Base-by-base conservation (phyloP, 345 rosid genomes). In the Melaleuca quinquenervia region DNA sequence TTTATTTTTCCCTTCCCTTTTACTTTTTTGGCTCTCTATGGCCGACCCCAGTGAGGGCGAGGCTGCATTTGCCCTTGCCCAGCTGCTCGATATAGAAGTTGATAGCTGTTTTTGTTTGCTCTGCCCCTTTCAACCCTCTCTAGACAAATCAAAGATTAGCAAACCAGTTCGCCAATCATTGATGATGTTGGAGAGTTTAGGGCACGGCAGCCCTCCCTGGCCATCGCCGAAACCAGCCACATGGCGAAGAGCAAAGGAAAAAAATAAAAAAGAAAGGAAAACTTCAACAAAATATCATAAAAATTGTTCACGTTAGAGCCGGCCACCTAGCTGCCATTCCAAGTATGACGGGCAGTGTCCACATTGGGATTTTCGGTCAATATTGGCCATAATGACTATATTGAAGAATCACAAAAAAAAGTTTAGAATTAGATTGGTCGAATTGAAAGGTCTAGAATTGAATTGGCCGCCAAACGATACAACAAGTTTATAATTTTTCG, bases 261-360 rank as follows among this genome's bases (percentile, higher is more conserved):
- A 5, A 29, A 64, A 29, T 0, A 3, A 60, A n/a, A 0, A 1
- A 6, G 29, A 5, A 29, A 64, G 8, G 15, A 62, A 5, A 6
- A 32, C 5, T 0, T 3, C 16, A 64, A 14, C 15, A 8, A 29
- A 64, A 1, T 0, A n/a, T 32, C 32, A 0, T 24, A 36, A 70
- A 36, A 18, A 2, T 1, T 3, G 0, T 70, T 3, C 9, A 8
- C 1, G 0, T 70, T 24, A 41, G 41, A 41, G 41, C 41, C 41
- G 41, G 41, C 41, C 4, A 4, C 8, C 18, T 9, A 70, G 0
- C 0, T 0, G 1, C 1, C 7, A 0, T 18, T 6, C 26, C 13
- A 36, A 0, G 3, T 3, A 5, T 41, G 22, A 70, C 2, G 5
- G 0, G 41, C 4, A 41, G 41, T 41, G 41, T 2, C 41, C 41